Evolutionary conservation across 108 stramenopile species (phyloP).

Genomic region (Conticribra weissflogii): DNA sequence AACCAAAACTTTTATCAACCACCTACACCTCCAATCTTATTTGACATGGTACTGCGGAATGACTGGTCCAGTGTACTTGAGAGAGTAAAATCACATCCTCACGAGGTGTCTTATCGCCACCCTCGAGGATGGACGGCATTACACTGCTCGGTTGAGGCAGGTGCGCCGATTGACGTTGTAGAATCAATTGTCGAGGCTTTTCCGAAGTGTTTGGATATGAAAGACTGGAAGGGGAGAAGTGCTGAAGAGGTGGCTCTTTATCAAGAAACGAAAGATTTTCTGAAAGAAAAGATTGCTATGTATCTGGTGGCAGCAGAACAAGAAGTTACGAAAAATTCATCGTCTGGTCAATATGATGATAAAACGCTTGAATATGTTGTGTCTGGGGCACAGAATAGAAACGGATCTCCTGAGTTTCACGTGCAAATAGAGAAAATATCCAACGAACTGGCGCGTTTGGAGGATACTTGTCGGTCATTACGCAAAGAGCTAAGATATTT

Average conservation of each 20-base stretch:
- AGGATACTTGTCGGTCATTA: constrained; percentile 2
- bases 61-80: constrained; percentile 16
- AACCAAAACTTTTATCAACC: constrained; percentile 1
- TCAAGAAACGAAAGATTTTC: constrained; percentile 17
- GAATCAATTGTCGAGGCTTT: constrained; percentile 24
- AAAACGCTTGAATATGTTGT: too few relatives aligned
- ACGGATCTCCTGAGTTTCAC: neutral
- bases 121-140: constrained; percentile 25
- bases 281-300: too few relatives aligned
- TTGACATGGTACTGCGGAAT: constrained; percentile 21
- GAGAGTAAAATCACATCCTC: constrained; percentile 19
- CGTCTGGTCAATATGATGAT: neutral
- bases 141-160: constrained; percentile 21
- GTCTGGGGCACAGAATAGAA: too few relatives aligned
- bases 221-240: constrained; percentile 34
- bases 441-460: constrained; percentile 2
- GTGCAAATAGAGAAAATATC: constrained; percentile 15
- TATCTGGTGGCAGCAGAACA: too few relatives aligned
- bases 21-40: constrained; percentile 27
- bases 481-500: constrained; percentile 9
- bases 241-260: constrained; percentile 14
- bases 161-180: constrained; percentile 24
- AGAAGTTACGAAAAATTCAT: neutral
- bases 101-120: constrained; percentile 27
- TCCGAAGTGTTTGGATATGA: constrained; percentile 17